Base-by-base conservation (phyloP, 2,329 filamentous ascomycete genomes). In the Claviceps maximensis region DNA sequence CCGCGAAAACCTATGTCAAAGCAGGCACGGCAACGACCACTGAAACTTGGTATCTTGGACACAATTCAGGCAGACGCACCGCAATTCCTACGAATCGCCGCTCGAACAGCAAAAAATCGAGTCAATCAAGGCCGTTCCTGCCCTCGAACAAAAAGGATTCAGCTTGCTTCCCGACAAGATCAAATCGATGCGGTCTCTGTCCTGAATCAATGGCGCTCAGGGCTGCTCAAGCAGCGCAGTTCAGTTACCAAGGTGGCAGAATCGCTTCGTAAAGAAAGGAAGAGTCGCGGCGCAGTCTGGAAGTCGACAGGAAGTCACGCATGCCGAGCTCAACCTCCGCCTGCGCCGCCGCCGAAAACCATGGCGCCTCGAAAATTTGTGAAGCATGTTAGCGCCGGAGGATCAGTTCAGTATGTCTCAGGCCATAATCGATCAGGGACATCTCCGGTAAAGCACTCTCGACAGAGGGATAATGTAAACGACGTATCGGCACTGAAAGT, bases 21-120 rank as follows among this genome's bases (percentile, higher is more conserved):
- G 21, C 47, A 46, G 44, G 15, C 19, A 12, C 42, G 36, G n/a
- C 29, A 21, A 36, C 36, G 44, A 23, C 67, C 75, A n/a, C 77
- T 78, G 3, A 65, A 63, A 21, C 69, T 84, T 21, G 76, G 81
- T 58, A 82, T 84, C 53, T 61, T 84, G n/a, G 81, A 84, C 63
- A 74, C 82, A 23, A 69, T 77, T 46, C 74, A 76, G 56, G 62
- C 69, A 2, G 60, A 70, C 54, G 77, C 79, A 0, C 82, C 82
- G 1, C 65, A 63, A 2, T 84, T 84, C 56, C 66, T 85, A 36
- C 79, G 73, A 55, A 73, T 85, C 60, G 82, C 82, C 50, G 80
- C 79, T 45, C 78, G 82, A 17, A 72, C 77, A 51, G 79, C 74
- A 4, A 75, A 67, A 52, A 70, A 64, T 50, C 73, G 71, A 36